These are phyloP conservation scores for Clarireedia paspali DNA, from an alignment of 2,329 filamentous ascomycete genomes.

Conservation along the genomic window DNA sequence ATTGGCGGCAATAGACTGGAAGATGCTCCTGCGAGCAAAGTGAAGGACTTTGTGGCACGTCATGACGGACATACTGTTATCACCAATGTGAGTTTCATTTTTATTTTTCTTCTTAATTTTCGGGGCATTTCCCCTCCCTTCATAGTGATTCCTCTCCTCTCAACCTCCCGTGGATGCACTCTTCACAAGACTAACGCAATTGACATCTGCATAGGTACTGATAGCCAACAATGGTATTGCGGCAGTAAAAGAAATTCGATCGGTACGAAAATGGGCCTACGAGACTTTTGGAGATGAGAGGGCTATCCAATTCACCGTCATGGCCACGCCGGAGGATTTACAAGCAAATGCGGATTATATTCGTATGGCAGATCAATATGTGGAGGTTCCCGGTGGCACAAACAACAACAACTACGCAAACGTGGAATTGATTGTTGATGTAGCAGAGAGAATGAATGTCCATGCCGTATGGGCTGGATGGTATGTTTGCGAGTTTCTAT, in stretches of 20 bases:
- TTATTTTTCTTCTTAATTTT: not conserved
- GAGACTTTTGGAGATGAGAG: slow-evolving; percentile 98
- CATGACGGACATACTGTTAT: slow-evolving; percentile 97
- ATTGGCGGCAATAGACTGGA: slow-evolving; percentile 88
- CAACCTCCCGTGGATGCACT: too few species aligned
- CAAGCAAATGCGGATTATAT: slow-evolving; percentile 98
- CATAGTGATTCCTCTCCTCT: not conserved
- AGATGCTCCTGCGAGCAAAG: slow-evolving; percentile 72
- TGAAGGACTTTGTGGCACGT: slow-evolving; percentile 91
- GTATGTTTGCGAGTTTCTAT: slow-evolving; percentile 42
- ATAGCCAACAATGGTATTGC: slow-evolving; percentile 99
- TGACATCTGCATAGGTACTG: slow-evolving; percentile 57
- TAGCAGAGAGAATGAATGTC: slow-evolving; percentile 96
- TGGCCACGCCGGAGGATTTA: slow-evolving; percentile 98
- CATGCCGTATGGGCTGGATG: slow-evolving; percentile 99
- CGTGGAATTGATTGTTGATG: slow-evolving; percentile 96
- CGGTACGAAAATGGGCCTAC: slow-evolving; percentile 99
- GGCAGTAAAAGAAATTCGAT: slow-evolving; percentile 98
- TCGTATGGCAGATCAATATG: slow-evolving; percentile 98
- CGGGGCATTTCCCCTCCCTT: not conserved
- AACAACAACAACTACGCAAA: slow-evolving; percentile 99
- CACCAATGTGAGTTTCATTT: slow-evolving; percentile 63
- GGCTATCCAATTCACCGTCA: slow-evolving; percentile 98
- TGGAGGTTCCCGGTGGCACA: slow-evolving; percentile 95
- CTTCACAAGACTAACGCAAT: not conserved